phyloP scores from a whole-genome alignment of 352 stramenopile genomes.

The Hyaloperonospora brassicae region DNA sequence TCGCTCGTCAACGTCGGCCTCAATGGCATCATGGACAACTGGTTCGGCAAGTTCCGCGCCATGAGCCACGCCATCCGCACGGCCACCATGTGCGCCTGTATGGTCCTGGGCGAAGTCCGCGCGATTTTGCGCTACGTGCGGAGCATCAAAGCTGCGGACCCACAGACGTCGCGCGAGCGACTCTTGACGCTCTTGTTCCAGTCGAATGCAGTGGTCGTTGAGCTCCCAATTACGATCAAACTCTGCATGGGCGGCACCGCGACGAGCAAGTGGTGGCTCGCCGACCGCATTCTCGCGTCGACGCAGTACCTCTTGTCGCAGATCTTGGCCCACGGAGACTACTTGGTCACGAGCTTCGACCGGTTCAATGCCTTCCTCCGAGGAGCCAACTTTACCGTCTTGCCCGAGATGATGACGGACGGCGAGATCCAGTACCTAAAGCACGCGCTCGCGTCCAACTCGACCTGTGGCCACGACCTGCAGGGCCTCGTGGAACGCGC shows the following conservation, averaged over 20 bases:
- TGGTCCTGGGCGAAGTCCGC: slow-evolving; percentile 20
- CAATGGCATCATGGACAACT: slow-evolving; percentile 36
- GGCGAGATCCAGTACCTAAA: slow-evolving; percentile 25
- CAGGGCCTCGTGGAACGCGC: slow-evolving; percentile 34
- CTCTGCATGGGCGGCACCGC: slow-evolving; percentile 33
- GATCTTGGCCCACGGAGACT: slow-evolving; percentile 26
- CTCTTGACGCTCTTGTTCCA: slow-evolving; percentile 46
- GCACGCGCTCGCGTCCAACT: slow-evolving; percentile 19
- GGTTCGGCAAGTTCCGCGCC: slow-evolving; percentile 31
- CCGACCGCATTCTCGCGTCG: slow-evolving; percentile 13
- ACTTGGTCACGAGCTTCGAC: slow-evolving; percentile 19
- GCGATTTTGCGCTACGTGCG: slow-evolving; percentile 24
- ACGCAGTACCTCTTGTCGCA: slow-evolving; percentile 20
- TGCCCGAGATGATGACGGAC: slow-evolving; percentile 12
- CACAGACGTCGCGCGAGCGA: slow-evolving; percentile 42
- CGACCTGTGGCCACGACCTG: slow-evolving; percentile 28
- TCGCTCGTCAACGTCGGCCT: slow-evolving; percentile 21
- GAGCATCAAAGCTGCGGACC: slow-evolving; percentile 25
- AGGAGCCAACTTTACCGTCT: slow-evolving; percentile 19
- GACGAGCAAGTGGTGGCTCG: slow-evolving; percentile 11
- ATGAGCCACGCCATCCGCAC: slow-evolving; percentile 29
- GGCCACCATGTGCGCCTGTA: slow-evolving; percentile 39
- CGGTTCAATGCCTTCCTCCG: slow-evolving; percentile 33
- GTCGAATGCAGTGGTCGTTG: slow-evolving; percentile 44
- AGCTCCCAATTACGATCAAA: slow-evolving; percentile 43